phyloP scores from a whole-genome alignment of 1,284 basidiomycete genomes.

The Ustilago lituana region DNA sequence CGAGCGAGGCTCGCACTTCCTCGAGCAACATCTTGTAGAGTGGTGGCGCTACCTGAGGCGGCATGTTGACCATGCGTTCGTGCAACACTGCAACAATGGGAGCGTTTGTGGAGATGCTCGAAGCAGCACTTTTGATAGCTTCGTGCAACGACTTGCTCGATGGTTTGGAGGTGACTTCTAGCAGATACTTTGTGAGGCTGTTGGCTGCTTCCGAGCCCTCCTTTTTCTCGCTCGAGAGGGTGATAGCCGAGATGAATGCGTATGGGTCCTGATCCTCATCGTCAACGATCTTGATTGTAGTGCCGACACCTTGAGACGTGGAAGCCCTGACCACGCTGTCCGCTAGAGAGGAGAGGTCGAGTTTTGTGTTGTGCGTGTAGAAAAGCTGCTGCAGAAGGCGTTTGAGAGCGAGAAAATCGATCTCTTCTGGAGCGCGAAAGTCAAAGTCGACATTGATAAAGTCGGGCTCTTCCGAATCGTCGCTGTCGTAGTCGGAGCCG shows the following conservation, averaged over 20 bases:
- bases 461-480: conserved; percentile 46
- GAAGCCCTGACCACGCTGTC: conserved; percentile 50
- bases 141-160: conserved; percentile 44
- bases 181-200: conserved; percentile 43
- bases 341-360: conserved; percentile 53
- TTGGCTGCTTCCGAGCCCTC: conserved; percentile 21
- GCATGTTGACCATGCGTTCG: conserved; percentile 66
- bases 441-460: conserved; percentile 66
- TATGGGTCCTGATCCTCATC: conserved; percentile 64
- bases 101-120: conserved; percentile 30
- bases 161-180: conserved; percentile 37
- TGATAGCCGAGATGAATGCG: conserved; percentile 59
- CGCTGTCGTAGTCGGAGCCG: conserved; percentile 47
- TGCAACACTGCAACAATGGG: conserved; percentile 57
- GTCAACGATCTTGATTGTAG: conserved; percentile 61
- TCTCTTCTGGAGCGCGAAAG: conserved; percentile 58
- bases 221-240: conserved; percentile 27
- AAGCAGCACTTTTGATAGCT: conserved; percentile 31
- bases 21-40: conserved; percentile 63
- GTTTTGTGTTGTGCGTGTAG: conserved; percentile 61
- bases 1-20: conserved; percentile 37
- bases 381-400: conserved; percentile 64
- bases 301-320: conserved; percentile 49
- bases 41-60: conserved; percentile 57
- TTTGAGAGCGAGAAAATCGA: conserved; percentile 61